Base-by-base conservation (phyloP, 176 grass and related monocot species). In the Hyparrhenia diplandra region DNA sequence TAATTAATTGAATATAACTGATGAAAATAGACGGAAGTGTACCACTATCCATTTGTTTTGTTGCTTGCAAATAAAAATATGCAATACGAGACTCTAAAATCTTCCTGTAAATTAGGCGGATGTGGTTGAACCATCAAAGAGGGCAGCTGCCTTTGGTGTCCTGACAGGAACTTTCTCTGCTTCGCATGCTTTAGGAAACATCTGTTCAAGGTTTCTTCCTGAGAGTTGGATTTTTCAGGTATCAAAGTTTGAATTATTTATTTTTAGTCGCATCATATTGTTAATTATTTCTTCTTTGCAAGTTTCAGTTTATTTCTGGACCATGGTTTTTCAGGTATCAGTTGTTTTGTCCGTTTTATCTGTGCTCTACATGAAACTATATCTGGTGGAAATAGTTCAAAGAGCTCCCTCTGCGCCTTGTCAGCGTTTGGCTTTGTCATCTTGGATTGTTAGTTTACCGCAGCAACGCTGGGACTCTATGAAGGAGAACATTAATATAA, bases 161-260 rank as follows among this genome's bases (percentile, higher is more conserved):
- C 72, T 97, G 20, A 90, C 91, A 23, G 91, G 94, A 61, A 73
- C 91, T 52, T 80, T 94, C 23, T 97, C 94, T 11, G 89, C 82
- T 5, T 89, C 84, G 13, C 86, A 97, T 52, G 63, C 92, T 20
- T 73, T 97, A 24, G 91, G 91, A 51, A 88, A 88, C 35, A 47
- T 81, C 42, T 80, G 89, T 71, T 81, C 89, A 21, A 81, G 86
- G 55, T 97, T 94, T 69, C 84, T 91, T 14, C 94, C 94, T 17
- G 84, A 88, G 84, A 40, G 47, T 21, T 97, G 84, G 86, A 94
- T 94, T 69, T 97, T 97, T 90, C 69, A 85, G 91, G 94, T 89
- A 85, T 68, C 43, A 30, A 1, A 13, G 35, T 32, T 51, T 41
- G 39, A 73, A 30, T 17, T 73, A 17, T 37, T 74, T 80, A 67